Evolutionary conservation across 78 protist species (phyloP), one percentile per base, ranked within the genome.

Genomic region (Protostelium mycophagum): DNA sequence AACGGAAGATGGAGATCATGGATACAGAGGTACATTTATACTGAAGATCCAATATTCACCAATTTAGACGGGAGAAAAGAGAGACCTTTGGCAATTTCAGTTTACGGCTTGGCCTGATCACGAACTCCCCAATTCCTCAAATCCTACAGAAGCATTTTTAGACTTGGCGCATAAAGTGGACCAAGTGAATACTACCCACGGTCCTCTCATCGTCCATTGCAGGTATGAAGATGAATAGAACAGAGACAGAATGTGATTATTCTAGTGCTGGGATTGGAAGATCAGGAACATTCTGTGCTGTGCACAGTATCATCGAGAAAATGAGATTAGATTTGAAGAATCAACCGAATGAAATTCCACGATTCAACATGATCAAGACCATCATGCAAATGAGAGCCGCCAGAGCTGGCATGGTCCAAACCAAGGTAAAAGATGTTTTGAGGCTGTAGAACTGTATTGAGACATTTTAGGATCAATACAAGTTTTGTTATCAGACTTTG

Each of bases 71-170:
- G 91, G 90, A 10, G 92, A 87, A 89, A 37, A n/a, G 1, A 51
- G 88, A 84, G 38, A 23, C 38, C 83, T 95, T 28, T 35, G 51
- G 1, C 96, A 95, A 88, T 90, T 91, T 73, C 96, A 95, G 84
- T 90, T 87, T 38, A 89, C 88, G 34, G 83, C 96, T 29, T 95
- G 96, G 96, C 96, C 95, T 37, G 96, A 95, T 85, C 95, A 95
- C 63, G 96, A 92, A 9, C 38, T 89, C 35, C 91, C 91, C 16
- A 0, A n/a, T 16, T 63, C 90, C 39, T 91, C 93, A 63, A 89
- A 86, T 83, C 88, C 95, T 34, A 92, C 88, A 16, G 90, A 90
- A 34, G 84, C 38, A 0, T 93, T 93, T 88, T 85, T 93, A 88
- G 88, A 87, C 34, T 88, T 93, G 63, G 85, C 89, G 28, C 63